phyloP scores from a whole-genome alignment of 2,329 filamentous ascomycete genomes.

The Ceratocystis destructans region DNA sequence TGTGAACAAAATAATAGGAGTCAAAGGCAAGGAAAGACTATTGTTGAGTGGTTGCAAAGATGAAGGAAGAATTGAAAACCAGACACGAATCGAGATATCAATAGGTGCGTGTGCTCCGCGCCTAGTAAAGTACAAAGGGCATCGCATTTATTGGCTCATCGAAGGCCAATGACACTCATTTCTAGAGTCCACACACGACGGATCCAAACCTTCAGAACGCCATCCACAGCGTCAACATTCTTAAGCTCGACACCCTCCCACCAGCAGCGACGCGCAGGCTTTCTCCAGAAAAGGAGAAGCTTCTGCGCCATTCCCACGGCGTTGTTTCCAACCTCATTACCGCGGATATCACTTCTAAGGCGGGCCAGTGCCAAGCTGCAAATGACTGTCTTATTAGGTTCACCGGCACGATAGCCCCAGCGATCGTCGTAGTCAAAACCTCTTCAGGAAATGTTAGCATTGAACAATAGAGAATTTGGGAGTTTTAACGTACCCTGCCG shows the following conservation, averaged over 20 bases:
- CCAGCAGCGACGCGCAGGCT: conserved; percentile 92
- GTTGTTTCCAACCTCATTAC: conserved; percentile 58
- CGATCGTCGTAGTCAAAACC: conserved; percentile 91
- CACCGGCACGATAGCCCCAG: conserved; percentile 94
- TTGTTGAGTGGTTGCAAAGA: neutral
- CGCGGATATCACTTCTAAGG: conserved; percentile 80
- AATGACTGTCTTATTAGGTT: conserved; percentile 96
- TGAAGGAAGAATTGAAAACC: neutral
- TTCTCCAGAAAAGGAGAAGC: conserved; percentile 92
- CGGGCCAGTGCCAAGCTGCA: conserved; percentile 90
- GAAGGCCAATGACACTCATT: conserved; percentile 86
- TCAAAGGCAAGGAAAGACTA: neutral
- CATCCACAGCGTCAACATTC: conserved; percentile 77
- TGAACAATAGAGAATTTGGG: neutral
- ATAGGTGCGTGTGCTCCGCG: neutral
- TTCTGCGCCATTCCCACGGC: conserved; percentile 98
- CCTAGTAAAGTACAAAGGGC: neutral
- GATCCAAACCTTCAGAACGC: conserved; percentile 95
- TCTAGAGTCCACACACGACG: conserved; percentile 95
- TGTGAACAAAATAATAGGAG: neutral
- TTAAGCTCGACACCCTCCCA: conserved; percentile 95
- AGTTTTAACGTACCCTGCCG: conserved; percentile 61
- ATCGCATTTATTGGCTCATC: conserved; percentile 31
- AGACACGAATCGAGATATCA: neutral
- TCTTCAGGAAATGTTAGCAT: conserved; percentile 34